These are phyloP conservation scores for Anastatica hierochuntica DNA, from an alignment of 345 rosid species.

Conservation along the genomic window DNA sequence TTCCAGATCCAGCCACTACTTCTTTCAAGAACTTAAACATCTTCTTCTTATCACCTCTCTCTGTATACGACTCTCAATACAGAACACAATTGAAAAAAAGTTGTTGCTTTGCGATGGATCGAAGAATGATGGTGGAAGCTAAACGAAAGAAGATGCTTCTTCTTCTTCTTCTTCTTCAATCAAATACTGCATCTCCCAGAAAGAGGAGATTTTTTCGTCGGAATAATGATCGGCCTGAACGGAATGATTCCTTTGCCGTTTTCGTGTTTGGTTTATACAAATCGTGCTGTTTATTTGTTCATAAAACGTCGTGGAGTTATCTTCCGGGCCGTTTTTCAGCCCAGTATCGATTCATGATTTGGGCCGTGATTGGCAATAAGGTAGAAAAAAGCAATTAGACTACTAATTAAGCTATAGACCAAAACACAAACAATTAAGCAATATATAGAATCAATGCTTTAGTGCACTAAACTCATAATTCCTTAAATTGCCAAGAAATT, in stretches of 20 bases:
- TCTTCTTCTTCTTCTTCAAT: constrained; percentile 2
- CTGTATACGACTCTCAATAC: constrained; percentile 2
- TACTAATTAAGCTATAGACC: too few relatives aligned
- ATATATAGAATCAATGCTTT: too few relatives aligned
- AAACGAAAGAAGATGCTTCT: not conserved
- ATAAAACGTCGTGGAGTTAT: constrained; percentile 4
- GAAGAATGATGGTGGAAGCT: constrained; percentile 3
- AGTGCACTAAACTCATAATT: too few relatives aligned
- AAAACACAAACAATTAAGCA: too few relatives aligned
- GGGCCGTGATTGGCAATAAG: not conserved
- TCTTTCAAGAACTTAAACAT: constrained; percentile 90
- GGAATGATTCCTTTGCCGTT: constrained; percentile 12
- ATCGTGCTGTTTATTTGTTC: constrained; percentile 3
- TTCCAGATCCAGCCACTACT: constrained; percentile 90
- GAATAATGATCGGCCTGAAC: constrained; percentile 22
- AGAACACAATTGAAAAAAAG: not conserved
- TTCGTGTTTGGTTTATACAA: not conserved
- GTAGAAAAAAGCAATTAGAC: too few relatives aligned
- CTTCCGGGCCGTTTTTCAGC: not conserved
- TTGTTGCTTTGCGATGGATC: constrained; percentile 6
- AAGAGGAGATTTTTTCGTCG: constrained; percentile 17
- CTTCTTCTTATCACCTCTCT: constrained; percentile 13
- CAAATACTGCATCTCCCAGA: constrained; percentile 14
- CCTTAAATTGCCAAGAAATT: too few relatives aligned
- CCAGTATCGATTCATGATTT: not conserved